A percentile compares a stretch with the other conserved stretches of the same genome.
phyloP scores from a whole-genome alignment of 169 alveolate genomes.

The Plasmodium vivax region DNA sequence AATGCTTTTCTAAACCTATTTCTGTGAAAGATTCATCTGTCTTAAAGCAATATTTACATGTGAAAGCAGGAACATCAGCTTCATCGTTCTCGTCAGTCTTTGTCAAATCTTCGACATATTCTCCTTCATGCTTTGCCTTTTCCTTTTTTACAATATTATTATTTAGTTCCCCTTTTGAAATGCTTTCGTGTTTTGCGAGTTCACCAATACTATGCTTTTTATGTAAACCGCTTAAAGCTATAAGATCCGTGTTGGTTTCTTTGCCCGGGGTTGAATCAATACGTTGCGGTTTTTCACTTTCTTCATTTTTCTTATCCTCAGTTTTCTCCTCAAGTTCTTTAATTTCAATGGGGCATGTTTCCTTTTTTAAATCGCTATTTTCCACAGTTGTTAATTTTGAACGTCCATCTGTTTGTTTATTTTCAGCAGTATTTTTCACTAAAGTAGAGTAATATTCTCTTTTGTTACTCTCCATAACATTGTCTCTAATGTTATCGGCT shows the following conservation, averaged over 20 bases:
- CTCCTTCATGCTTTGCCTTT: background rate
- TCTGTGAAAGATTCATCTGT: constrained; percentile 68
- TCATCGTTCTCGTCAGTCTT: constrained; percentile 49
- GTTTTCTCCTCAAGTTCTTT: constrained; percentile 4
- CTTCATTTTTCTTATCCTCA: background rate
- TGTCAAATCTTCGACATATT: constrained; percentile 33
- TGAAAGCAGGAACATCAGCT: constrained; percentile 30
- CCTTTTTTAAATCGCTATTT: constrained; percentile 50
- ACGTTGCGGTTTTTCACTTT: background rate
- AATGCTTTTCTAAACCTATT: constrained; percentile 74
- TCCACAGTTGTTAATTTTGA: constrained; percentile 28
- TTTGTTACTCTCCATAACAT: background rate
- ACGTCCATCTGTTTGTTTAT: background rate
- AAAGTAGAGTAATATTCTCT: constrained; percentile 38
- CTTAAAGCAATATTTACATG: constrained; percentile 72
- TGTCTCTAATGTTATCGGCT: constrained; percentile 7
- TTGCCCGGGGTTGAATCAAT: background rate
- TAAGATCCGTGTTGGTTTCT: background rate
- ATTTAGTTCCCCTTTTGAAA: background rate
- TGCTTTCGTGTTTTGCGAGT: constrained; percentile 8
- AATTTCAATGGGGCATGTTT: constrained; percentile 20
- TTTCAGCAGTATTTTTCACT: constrained; percentile 1
- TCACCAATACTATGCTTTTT: constrained; percentile 2
- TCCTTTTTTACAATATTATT: constrained; percentile 13
- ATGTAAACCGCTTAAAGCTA: constrained; percentile 14